Evolutionary conservation across 2,329 filamentous ascomycete genomes (phyloP), one percentile per base, ranked within the genome.

Genomic region (Botryosphaeria agaves): DNA sequence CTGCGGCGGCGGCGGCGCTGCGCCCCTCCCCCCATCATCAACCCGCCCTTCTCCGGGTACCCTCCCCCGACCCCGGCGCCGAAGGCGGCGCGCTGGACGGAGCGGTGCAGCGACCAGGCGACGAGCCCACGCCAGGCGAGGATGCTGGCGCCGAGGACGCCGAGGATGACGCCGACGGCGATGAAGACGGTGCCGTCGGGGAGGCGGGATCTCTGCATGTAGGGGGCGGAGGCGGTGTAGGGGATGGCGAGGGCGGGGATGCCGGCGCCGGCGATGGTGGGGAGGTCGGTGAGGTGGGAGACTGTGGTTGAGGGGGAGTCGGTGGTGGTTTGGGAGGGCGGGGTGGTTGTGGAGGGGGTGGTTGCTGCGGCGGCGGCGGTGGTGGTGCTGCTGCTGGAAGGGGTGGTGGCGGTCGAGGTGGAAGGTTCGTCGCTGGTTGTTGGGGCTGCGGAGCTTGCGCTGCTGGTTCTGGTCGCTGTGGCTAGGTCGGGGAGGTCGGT

Each of bases 121-220:
- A 94, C 74, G 33, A 94, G 68, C 30, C 67, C 76, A 36, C 87
- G 81, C 89, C 89, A 98, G 34, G 78, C 64, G 8, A 98, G 64
- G 26, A 95, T 71, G n/a, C 73, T 74, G 6, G 83, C 61, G 7
- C 74, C 82, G 38, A 94, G 71, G 40, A 84, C 76, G 11, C 82
- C 89, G 5, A 98, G 69, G 17, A 83, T 76, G 16, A 84, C 79
- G 27, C 89, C 89, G 1, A 95, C 89, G 14, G 75, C 78, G 44
- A 98, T 98, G 59, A 98, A 98, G 35, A 98, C 78, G 3, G 87
- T 94, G 32, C 89, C 89, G 46, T 95, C 80, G 2, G 89, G 89
- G 7, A 85, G 64, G 31, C 58, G 75, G 1, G 84, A 91, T 45
- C 76, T 74, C 47, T 85, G 76, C 82, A 95, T 93, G 50, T 82